Base-by-base conservation (phyloP, 805 yeast species). In the Wickerhamomyces bisporus region DNA sequence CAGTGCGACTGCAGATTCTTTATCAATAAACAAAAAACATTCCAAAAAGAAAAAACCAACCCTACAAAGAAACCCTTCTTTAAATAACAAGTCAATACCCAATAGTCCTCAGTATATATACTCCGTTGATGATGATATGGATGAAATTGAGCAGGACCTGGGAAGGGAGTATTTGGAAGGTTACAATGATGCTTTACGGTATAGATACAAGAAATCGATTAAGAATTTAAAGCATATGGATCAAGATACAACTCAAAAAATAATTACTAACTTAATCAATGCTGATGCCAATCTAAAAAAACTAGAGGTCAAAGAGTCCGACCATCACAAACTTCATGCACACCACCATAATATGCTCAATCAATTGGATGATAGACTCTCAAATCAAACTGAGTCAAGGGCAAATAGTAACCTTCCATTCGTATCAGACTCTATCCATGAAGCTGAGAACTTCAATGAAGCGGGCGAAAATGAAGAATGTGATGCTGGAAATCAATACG, bases 111-210 rank as follows among this genome's bases (percentile, higher is more conserved):
- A 57, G 35, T 56, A 66, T 30, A 58, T 83, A 1, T 86, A 80
- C 55, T 79, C 88, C 26, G 94, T 86, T 0, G 95, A 86, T 55
- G 95, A 86, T 57, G 87, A 82, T 50, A 75, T 83, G 30, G 75
- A 76, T 45, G 95, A 86, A 45, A 70, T 79, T 14, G 82, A 77
- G 42, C 75, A 73, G 14, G 84, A 75, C 46, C 58, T 71, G 37
- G 75, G 71, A 41, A 58, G 77, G 18, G 75, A 76, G 45, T 85
- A 83, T 52, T 49, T 78, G 24, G 94, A 83, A 52, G 93, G 93
- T 0, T 77, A 75, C 50, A 72, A 71, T 30, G 93, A 82, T 58
- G 93, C 89, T 0, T 52, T 84, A 35, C 71, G 77, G 35, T 68
- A 73, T 44, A 58, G 73, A 28, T 50, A 60, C 32, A 66, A 64